phyloP scores from a whole-genome alignment of 805 yeast genomes.

The Monosporozyma yasuniensis region DNA sequence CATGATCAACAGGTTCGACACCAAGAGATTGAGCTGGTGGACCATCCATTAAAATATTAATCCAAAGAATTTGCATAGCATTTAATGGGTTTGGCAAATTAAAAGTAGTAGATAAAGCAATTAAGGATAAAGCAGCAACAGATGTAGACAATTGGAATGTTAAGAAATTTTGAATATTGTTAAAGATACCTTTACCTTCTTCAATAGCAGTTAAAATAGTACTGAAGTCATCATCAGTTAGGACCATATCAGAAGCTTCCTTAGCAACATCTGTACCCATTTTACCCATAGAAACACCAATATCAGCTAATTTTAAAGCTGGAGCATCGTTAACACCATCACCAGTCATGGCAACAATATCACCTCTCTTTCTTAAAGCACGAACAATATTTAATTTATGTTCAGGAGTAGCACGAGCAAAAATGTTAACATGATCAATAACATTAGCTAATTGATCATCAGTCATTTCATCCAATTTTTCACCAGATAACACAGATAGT shows the following conservation, averaged over 20 bases:
- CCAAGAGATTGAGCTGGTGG: conserved; percentile 98
- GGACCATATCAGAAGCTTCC: conserved; percentile 96
- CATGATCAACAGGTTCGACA: conserved; percentile 94
- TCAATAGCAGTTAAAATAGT: conserved; percentile 89
- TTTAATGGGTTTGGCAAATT: conserved; percentile 89
- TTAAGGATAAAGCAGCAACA: conserved; percentile 85
- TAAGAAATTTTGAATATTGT: conserved; percentile 87
- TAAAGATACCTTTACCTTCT: conserved; percentile 96
- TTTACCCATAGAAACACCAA: conserved; percentile 88
- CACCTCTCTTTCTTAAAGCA: conserved; percentile 84
- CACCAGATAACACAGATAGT: conserved; percentile 75
- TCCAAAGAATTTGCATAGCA: conserved; percentile 98
- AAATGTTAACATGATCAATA: conserved; percentile 74
- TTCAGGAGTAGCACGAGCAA: conserved; percentile 93
- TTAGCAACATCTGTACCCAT: conserved; percentile 98
- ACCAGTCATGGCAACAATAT: conserved; percentile 98
- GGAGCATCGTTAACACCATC: conserved; percentile 99
- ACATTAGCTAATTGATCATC: conserved; percentile 67
- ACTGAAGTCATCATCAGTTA: conserved; percentile 93
- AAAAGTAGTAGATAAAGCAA: conserved; percentile 79
- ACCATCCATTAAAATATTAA: conserved; percentile 95
- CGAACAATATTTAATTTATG: conserved; percentile 84
- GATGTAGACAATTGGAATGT: conserved; percentile 95
- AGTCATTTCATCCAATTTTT: conserved; percentile 61
- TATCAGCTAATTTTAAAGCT: conserved; percentile 91